phyloP scores from a whole-genome alignment of 495 filamentous ascomycete genomes.

The Annulohypoxylon stygium region DNA sequence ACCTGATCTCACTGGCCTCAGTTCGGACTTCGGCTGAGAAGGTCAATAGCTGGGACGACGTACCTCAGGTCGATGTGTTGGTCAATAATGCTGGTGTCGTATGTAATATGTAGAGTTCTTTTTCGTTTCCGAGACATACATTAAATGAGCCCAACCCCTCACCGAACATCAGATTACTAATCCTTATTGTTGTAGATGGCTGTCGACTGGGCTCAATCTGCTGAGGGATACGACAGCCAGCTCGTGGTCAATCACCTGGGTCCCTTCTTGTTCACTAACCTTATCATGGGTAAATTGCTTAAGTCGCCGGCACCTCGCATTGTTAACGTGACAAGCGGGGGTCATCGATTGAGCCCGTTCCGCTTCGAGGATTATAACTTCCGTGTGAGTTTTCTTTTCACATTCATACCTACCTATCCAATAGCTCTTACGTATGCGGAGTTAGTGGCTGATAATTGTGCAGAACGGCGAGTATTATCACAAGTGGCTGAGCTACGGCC shows the following conservation, averaged over 20 bases:
- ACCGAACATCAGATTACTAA: too few species aligned
- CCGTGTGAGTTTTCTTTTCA: conserved; percentile 30
- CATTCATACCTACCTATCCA: too few species aligned
- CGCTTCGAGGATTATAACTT: conserved; percentile 63
- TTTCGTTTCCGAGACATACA: too few species aligned
- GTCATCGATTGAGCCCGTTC: conserved; percentile 56
- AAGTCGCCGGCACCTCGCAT: conserved; percentile 49
- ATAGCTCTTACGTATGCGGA: background rate
- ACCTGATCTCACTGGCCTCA: conserved; percentile 27
- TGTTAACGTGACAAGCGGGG: conserved; percentile 50
- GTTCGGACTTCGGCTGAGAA: conserved; percentile 36
- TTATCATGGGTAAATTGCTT: conserved; percentile 59
- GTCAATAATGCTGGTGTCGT: conserved; percentile 49
- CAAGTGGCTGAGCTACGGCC: conserved; percentile 53
- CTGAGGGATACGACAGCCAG: conserved; percentile 62
- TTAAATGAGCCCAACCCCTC: too few species aligned
- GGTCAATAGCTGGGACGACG: conserved; percentile 41
- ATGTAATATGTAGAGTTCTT: too few species aligned
- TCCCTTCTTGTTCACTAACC: conserved; percentile 66
- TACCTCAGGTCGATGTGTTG: conserved; percentile 51
- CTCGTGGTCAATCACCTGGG: conserved; percentile 63
- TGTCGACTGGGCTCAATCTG: conserved; percentile 49
- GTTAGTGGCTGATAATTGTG: background rate
- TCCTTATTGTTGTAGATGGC: conserved; percentile 48
- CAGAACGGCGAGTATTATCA: conserved; percentile 40